Conservation (phyloP, 2,329 filamentous ascomycete species). For the Aquanectria penicillioides region DNA sequence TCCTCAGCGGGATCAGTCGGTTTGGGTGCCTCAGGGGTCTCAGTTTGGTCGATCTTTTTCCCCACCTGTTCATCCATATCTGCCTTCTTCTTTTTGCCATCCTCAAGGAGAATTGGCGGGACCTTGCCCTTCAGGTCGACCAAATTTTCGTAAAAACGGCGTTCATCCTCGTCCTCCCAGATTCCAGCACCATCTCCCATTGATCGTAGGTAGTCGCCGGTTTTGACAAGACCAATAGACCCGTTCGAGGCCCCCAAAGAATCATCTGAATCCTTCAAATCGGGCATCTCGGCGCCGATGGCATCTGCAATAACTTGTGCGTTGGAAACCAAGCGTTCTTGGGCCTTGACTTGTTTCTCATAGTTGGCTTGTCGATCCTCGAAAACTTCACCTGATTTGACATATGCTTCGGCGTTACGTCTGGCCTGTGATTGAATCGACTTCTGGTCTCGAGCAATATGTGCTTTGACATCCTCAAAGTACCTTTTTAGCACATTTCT, state of each 20-base stretch:
- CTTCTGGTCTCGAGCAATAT: slow-evolving; percentile 92
- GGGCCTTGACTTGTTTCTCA: slow-evolving; percentile 90
- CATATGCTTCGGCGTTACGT: slow-evolving; percentile 96
- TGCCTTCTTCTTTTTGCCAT: slow-evolving; percentile 91
- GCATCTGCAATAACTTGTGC: slow-evolving; percentile 91
- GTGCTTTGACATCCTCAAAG: slow-evolving; percentile 90
- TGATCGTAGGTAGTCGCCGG: slow-evolving; percentile 90
- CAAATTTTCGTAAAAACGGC: slow-evolving; percentile 97
- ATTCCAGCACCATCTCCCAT: slow-evolving; percentile 93
- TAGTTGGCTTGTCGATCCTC: slow-evolving; percentile 97
- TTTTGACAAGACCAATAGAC: slow-evolving; percentile 92
- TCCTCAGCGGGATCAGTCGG: slow-evolving; percentile 72
- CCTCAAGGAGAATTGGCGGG: slow-evolving; percentile 90
- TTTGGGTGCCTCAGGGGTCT: slow-evolving; percentile 62
- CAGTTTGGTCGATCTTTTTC: slow-evolving; percentile 72
- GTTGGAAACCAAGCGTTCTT: slow-evolving; percentile 90
- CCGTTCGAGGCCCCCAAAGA: slow-evolving; percentile 72
- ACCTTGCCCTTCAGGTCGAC: slow-evolving; percentile 96
- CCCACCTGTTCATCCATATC: slow-evolving; percentile 85
- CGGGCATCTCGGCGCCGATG: slow-evolving; percentile 91
- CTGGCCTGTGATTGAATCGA: slow-evolving; percentile 86
- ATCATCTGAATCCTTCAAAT: slow-evolving; percentile 85
- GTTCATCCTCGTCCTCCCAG: slow-evolving; percentile 98
- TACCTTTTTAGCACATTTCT: slow-evolving; percentile 86
- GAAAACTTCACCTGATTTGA: slow-evolving; percentile 98